Evolutionary conservation across 2,329 filamentous ascomycete genomes (phyloP).

Genomic region (Ciborinia camelliae): DNA sequence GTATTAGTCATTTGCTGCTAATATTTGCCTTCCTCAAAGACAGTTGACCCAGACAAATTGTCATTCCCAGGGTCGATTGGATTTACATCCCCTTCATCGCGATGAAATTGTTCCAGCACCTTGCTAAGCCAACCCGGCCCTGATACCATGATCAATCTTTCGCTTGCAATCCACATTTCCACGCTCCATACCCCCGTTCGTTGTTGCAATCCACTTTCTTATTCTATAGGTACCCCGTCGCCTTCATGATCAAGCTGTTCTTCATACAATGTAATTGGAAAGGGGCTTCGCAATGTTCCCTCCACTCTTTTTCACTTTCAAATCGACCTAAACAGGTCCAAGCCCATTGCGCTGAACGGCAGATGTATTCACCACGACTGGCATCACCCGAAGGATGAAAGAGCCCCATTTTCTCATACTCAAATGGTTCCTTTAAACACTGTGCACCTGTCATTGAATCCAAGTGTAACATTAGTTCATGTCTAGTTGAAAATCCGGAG

Average conservation of each 20-base stretch:
- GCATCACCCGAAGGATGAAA: not conserved
- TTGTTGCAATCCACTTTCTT: too few relatives aligned
- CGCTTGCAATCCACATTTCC: too few relatives aligned
- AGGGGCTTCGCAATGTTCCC: not conserved
- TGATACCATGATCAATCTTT: too few relatives aligned
- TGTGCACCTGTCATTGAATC: not conserved
- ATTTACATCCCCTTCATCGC: not conserved
- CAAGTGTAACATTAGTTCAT: not conserved
- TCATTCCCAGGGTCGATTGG: not conserved
- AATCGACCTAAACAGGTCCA: too few relatives aligned
- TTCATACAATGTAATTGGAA: not conserved
- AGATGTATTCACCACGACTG: too few relatives aligned
- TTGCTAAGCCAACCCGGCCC: too few relatives aligned
- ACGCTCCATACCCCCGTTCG: too few relatives aligned
- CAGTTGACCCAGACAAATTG: too few relatives aligned
- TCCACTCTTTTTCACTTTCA: fast-evolving
- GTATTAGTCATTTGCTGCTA: not conserved
- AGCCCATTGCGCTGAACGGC: too few relatives aligned
- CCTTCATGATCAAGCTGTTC: too few relatives aligned
- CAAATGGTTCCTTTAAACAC: not conserved
- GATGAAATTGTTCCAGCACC: not conserved
- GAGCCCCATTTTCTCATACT: fast-evolving
- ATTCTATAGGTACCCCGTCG: too few relatives aligned
- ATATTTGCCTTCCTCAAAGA: not conserved
- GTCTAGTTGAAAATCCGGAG: not conserved